These are phyloP conservation scores for Drechslera avenae DNA, from an alignment of 2,329 filamentous ascomycete species.

Conservation along the genomic window DNA sequence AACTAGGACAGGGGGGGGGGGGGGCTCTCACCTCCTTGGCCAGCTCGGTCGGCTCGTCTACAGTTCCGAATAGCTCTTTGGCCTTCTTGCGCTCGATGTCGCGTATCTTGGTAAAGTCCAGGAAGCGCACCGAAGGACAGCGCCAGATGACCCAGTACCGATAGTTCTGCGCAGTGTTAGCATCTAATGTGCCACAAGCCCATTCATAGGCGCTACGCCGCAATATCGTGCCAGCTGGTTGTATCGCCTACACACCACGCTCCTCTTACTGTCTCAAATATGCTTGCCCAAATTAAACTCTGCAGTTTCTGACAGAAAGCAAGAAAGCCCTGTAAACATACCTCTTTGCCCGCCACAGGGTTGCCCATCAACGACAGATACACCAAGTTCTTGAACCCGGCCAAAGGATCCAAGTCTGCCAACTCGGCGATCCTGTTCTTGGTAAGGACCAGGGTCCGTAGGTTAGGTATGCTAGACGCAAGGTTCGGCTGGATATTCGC, in stretches of 20 bases:
- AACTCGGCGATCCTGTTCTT: slow-evolving; percentile 83
- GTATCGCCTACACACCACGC: not conserved
- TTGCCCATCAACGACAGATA: slow-evolving; percentile 86
- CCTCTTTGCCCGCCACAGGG: slow-evolving; percentile 90
- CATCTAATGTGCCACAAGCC: not conserved
- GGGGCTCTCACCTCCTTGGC: slow-evolving; percentile 53
- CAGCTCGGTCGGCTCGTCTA: slow-evolving; percentile 76
- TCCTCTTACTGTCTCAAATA: slow-evolving; percentile 9
- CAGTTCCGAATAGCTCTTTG: slow-evolving; percentile 80
- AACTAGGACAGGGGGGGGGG: too few relatives aligned
- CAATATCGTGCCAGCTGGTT: not conserved
- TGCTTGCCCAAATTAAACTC: slow-evolving; percentile 28
- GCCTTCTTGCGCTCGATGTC: slow-evolving; percentile 79
- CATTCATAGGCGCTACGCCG: not conserved
- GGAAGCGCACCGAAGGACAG: slow-evolving; percentile 81
- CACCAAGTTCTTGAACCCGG: slow-evolving; percentile 69
- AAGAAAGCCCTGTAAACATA: slow-evolving; percentile 46
- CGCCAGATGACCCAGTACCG: slow-evolving; percentile 90
- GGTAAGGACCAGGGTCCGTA: slow-evolving; percentile 80
- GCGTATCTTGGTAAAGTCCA: slow-evolving; percentile 92
- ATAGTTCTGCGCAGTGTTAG: slow-evolving; percentile 69
- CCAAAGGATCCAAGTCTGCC: slow-evolving; percentile 83
- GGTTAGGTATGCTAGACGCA: slow-evolving; percentile 76
- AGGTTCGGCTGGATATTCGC: slow-evolving; percentile 78
- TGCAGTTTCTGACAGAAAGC: not conserved